These are phyloP conservation scores for Claviceps sp. DNA, from an alignment of 2,329 filamentous ascomycete species.

Conservation along the genomic window DNA sequence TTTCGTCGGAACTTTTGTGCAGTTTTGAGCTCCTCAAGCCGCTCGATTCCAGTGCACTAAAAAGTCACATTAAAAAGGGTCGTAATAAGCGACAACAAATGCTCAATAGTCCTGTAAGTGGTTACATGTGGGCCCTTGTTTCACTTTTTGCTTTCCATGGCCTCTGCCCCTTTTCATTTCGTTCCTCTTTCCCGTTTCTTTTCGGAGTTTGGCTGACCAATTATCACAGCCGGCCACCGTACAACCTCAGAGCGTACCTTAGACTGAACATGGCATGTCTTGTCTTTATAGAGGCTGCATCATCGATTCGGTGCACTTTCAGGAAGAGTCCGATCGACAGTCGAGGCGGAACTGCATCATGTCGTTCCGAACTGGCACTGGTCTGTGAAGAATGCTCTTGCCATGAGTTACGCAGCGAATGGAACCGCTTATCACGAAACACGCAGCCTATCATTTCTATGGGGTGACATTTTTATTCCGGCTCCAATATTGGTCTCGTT, in stretches of 20 bases:
- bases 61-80: constrained; percentile 98
- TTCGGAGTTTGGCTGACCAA: not conserved
- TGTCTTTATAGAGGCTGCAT: not conserved
- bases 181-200: not conserved
- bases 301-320: not conserved
- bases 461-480: not conserved
- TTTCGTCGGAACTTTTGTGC: constrained; percentile 83
- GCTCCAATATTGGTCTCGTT: not conserved
- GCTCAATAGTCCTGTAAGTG: constrained; percentile 86
- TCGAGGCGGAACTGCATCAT: not conserved
- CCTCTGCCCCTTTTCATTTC: not conserved
- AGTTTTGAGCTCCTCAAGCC: constrained; percentile 96
- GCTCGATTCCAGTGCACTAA: constrained; percentile 86
- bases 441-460: not conserved
- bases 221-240: constrained; percentile 36
- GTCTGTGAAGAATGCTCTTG: not conserved
- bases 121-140: not conserved
- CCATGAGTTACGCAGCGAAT: not conserved
- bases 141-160: not conserved
- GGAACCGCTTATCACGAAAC: not conserved
- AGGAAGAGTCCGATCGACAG: not conserved
- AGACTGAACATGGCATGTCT: not conserved
- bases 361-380: not conserved
- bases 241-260: constrained; percentile 35
- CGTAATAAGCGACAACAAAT: constrained; percentile 89